These are phyloP conservation scores for Citropsis articulata DNA, from an alignment of 345 rosid genomes.

Conservation along the genomic window DNA sequence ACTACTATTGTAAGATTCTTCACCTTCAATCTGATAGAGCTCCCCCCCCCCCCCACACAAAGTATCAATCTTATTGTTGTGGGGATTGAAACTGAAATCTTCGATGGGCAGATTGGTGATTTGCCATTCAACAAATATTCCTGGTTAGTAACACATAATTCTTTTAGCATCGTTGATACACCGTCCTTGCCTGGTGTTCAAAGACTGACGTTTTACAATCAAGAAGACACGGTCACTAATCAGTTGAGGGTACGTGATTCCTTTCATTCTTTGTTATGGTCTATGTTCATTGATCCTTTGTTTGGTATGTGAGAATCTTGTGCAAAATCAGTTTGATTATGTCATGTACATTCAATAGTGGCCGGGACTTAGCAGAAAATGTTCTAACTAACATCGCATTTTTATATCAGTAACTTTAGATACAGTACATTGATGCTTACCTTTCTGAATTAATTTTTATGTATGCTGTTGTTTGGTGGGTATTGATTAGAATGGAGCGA, in stretches of 20 bases:
- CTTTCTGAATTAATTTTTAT: not conserved
- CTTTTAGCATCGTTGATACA: constrained; percentile 87
- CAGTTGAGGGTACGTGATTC: constrained; percentile 58
- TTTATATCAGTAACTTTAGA: not conserved
- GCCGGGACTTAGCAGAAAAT: not conserved
- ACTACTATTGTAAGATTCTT: constrained; percentile 61
- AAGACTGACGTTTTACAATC: constrained; percentile 86
- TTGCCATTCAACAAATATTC: constrained; percentile 93
- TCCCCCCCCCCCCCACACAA: too few relatives aligned
- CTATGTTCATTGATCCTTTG: not conserved
- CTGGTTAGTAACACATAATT: constrained; percentile 92
- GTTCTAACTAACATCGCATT: not conserved
- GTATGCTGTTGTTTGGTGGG: constrained; percentile 18
- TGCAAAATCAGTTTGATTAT: not conserved
- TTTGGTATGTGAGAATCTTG: constrained; percentile 10
- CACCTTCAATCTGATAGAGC: not conserved
- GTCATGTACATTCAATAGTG: not conserved
- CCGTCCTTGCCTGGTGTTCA: constrained; percentile 78
- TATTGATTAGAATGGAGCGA: constrained; percentile 78
- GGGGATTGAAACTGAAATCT: not conserved
- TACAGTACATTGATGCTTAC: not conserved
- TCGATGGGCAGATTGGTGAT: constrained; percentile 53
- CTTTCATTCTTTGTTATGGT: not conserved
- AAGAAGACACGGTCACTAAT: constrained; percentile 87
- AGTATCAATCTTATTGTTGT: not conserved